phyloP scores from a whole-genome alignment of 345 rosid genomes.

The Citrus sp. region DNA sequence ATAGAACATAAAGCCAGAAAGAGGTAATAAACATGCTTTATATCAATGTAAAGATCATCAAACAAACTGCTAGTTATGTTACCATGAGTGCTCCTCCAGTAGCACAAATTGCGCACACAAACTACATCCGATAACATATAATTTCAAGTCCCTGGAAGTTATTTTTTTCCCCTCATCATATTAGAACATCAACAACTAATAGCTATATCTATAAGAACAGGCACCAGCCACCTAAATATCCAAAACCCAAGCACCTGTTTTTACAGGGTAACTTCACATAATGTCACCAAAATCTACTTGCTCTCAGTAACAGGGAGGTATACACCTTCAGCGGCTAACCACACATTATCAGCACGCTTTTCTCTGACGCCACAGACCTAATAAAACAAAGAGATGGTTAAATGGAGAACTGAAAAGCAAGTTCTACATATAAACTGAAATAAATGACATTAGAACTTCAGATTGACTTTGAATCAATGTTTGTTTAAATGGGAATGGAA shows the following conservation, averaged over 20 bases:
- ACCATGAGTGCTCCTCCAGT: background rate
- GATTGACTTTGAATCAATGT: background rate
- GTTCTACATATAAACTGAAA: background rate
- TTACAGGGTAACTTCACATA: slow-evolving; percentile 5
- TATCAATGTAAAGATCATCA: background rate
- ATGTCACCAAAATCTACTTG: slow-evolving; percentile 28
- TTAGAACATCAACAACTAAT: slow-evolving; percentile 16
- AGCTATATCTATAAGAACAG: slow-evolving; percentile 10
- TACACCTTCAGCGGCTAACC: slow-evolving; percentile 98
- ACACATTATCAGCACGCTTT: slow-evolving; percentile 78
- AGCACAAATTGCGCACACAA: background rate
- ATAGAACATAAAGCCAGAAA: background rate
- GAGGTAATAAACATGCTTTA: background rate
- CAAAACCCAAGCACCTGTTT: slow-evolving; percentile 41
- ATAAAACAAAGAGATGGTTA: slow-evolving; percentile 3
- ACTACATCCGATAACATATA: background rate
- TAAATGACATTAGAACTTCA: background rate
- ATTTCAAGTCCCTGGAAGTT: slow-evolving; percentile 1
- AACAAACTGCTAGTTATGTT: background rate
- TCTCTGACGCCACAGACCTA: slow-evolving; percentile 89
- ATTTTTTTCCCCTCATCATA: background rate
- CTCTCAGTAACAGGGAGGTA: slow-evolving; percentile 76
- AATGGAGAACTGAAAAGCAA: background rate
- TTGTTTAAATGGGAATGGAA: background rate
- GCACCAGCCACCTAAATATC: slow-evolving; percentile 29